phyloP scores from a whole-genome alignment of 2,329 filamentous ascomycete genomes.

The Aspergillus aculeatinus region DNA sequence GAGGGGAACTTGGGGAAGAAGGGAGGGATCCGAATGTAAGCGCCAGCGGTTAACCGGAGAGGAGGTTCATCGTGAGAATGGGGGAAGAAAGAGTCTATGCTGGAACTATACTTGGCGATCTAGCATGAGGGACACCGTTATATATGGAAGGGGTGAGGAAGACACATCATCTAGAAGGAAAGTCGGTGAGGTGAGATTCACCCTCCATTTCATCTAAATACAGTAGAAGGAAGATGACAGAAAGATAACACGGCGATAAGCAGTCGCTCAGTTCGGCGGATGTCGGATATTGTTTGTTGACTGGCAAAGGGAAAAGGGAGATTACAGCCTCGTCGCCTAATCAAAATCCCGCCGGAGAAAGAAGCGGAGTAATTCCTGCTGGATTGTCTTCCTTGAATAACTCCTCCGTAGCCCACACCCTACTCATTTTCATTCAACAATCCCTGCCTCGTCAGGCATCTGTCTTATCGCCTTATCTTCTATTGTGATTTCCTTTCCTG shows the following conservation, averaged over 20 bases:
- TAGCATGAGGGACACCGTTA: background rate
- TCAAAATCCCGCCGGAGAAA: background rate
- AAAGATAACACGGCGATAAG: background rate
- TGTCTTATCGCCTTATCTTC: background rate
- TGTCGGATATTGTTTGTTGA: background rate
- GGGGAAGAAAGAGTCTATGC: background rate
- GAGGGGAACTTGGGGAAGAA: background rate
- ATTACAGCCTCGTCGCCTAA: background rate
- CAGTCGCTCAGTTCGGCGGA: background rate
- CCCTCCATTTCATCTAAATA: background rate
- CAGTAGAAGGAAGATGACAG: background rate
- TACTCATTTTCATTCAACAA: no score
- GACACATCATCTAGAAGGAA: background rate
- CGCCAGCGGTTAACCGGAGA: conserved; percentile 3
- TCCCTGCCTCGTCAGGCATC: background rate
- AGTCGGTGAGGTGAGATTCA: background rate
- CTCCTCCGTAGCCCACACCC: no score
- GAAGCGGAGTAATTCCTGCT: background rate
- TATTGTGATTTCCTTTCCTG: no score
- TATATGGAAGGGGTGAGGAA: background rate
- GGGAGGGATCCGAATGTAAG: conserved; percentile 13
- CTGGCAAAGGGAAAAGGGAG: background rate
- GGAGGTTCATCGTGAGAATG: background rate
- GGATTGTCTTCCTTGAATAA: background rate
- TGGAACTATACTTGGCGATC: background rate